Evolutionary conservation across 306 rosid species (phyloP), one percentile per base, ranked within the genome.

Genomic region (Astragalus glycyphyllos): DNA sequence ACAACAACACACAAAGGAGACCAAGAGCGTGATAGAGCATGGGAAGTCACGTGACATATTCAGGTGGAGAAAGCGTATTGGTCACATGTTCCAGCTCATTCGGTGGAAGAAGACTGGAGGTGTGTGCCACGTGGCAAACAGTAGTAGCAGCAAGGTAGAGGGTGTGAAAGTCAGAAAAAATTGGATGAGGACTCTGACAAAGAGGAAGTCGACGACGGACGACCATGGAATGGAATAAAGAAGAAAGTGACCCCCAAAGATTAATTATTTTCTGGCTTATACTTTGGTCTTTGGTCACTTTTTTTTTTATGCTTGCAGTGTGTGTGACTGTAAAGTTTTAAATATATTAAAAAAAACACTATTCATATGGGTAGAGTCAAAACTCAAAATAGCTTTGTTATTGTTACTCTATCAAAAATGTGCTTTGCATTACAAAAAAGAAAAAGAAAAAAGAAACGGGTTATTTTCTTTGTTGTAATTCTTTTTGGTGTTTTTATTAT

Each of bases 21-120:
- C 75, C 82, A 93, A 84, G 89, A 91, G 85, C 61, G 96, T 91
- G 84, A 86, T 91, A 81, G 99, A 94, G 83, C 95, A 82, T 40
- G 91, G 85, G 48, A 89, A 85, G 79, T 77, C 91, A 74, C 90
- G 90, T 35, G 82, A 85, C 15, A 42, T 71, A 7, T 79, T 91
- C n/a, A 87, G 96, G 88, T 95, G 99, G 99, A 90, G 87, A 47
- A 95, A 89, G 91, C 73, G 95, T 83, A 86, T 95, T 7, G 93
- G 99, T 0, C 96, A 95, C 61, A 66, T 95, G 60, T 88, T 89
- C 90, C 99, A 91, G 76, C 84, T 91, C 83, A 84, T 80, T 59
- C 77, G 89, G 74, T 89, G 96, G 97, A 91, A 85, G 83, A 89
- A 87, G 76, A 84, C 88, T 51, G 81, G 82, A 42, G 83, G 73